Base-by-base conservation (phyloP, 768 basidiomycete genomes). In the Galerina marginata region DNA sequence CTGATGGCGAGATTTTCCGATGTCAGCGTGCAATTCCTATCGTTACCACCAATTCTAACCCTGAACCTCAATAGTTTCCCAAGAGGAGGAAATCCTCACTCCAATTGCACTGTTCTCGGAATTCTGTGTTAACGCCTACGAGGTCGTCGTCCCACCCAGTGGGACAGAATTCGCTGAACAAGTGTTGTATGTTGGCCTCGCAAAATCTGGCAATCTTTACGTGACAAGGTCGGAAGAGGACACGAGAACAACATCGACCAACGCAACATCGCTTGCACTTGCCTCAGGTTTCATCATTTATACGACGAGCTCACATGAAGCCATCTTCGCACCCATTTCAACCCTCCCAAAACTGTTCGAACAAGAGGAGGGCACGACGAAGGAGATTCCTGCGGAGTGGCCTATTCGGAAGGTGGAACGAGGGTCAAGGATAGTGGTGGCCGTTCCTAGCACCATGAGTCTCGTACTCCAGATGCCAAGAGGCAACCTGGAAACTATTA, bases 401-500 rank as follows among this genome's bases (percentile, higher is more conserved):
- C 88, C 92, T 69, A 84, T 80, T 10, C 83, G 96, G 42, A 84
- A 92, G 16, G 85, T 98, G 1, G 97, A 99, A 74, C 79, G 97
- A 33, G 97, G 97, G 3, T 89, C 93, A 6, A 78, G 90, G 59
- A 95, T 98, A 37, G 95, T 99, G 4, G 87, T 90, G 0, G 91
- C 90, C 11, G 89, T 97, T 0, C 90, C 95, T 0, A 94, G 89
- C 59, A 77, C 86, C 7, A 98, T 96, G 93, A 88, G 84, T 66
- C 74, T 99, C 37, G 92, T 99, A 0, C 77, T 99, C 9, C 97
- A 99, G 75, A 99, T 99, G 96, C 97, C 96, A 0, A 79, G 97
- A 64, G 97, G 97, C 1, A 99, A 99, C 74, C 70, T 99, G 61
- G 97, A 99, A 77, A 98, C 95, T 1, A 89, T 99, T 54, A 93